A percentile compares a stretch with the other conserved stretches of the same genome.
Conservation (phyloP, 345 rosid genomes). For the Firmiana major region DNA sequence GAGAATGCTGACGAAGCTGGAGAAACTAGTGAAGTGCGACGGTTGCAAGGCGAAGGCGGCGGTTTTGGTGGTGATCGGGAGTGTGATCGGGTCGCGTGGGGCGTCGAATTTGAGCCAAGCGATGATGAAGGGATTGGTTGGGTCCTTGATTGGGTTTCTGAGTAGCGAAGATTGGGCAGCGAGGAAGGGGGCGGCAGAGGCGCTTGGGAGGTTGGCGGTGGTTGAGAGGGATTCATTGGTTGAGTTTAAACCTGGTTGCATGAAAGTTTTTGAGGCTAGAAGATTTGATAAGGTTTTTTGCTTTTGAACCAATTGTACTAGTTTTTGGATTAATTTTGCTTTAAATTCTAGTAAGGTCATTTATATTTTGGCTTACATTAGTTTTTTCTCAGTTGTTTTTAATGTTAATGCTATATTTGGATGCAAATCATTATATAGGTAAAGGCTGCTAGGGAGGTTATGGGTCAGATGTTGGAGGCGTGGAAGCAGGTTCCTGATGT, state of each 20-base stretch:
- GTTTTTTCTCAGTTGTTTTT: background rate
- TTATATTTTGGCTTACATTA: background rate
- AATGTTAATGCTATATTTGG: background rate
- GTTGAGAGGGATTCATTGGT: conserved; percentile 61
- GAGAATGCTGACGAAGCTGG: conserved; percentile 48
- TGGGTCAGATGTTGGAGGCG: conserved; percentile 80
- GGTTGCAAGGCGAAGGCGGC: conserved; percentile 75
- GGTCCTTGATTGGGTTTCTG: conserved; percentile 59
- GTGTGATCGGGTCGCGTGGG: conserved; percentile 80
- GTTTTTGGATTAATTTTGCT: too few relatives aligned
- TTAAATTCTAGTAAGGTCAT: background rate
- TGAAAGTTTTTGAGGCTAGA: conserved; percentile 65
- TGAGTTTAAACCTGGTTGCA: conserved; percentile 60
- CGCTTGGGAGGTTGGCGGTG: conserved; percentile 60
- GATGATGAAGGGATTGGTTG: conserved; percentile 45
- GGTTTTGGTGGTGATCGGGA: conserved; percentile 67
- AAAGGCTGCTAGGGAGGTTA: conserved; percentile 85
- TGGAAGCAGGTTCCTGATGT: conserved; percentile 93
- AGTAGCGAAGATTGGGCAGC: conserved; percentile 77
- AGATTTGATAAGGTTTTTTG: conserved; percentile 70
- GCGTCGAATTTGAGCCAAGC: conserved; percentile 24
- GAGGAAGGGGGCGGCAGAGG: conserved; percentile 87
- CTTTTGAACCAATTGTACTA: background rate
- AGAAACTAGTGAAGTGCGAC: conserved; percentile 63
- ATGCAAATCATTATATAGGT: conserved; percentile 39